Evolutionary conservation across 345 rosid species (phyloP).

Genomic region (Euphorbia pulcherrima): DNA sequence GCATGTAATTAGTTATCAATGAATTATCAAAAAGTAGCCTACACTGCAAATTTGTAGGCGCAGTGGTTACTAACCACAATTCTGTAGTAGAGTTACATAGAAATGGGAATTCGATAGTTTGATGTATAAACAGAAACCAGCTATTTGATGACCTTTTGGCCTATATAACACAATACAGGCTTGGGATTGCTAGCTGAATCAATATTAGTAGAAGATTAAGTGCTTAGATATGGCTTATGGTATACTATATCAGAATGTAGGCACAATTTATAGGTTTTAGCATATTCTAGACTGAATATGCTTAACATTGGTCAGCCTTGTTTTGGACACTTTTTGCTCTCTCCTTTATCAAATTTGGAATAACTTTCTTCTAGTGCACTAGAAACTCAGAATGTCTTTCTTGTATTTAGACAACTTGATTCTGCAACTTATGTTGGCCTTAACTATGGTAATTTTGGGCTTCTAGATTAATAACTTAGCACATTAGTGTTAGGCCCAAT

Average conservation of each 20-base stretch:
- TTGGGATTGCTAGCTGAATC: slow-evolving; percentile 1
- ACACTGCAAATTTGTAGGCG: not conserved
- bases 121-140: not conserved
- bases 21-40: not conserved
- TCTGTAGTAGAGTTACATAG: not conserved
- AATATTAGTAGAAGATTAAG: not conserved
- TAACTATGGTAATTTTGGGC: not conserved
- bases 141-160: not conserved
- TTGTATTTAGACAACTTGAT: not conserved
- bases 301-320: not conserved
- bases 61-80: not conserved
- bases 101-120: not conserved
- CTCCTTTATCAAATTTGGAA: not conserved
- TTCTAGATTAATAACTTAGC: not conserved
- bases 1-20: not conserved
- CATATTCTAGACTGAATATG: not conserved
- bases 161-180: not conserved
- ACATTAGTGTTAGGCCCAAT: too few relatives aligned
- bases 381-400: not conserved
- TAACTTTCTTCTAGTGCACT: not conserved
- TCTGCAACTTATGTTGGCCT: not conserved
- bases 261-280: not conserved
- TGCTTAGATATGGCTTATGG: not conserved
- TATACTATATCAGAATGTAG: not conserved
- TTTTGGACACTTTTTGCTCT: not conserved